Conservation (phyloP, 768 basidiomycete genomes). For the Lactifluus subvellereus region DNA sequence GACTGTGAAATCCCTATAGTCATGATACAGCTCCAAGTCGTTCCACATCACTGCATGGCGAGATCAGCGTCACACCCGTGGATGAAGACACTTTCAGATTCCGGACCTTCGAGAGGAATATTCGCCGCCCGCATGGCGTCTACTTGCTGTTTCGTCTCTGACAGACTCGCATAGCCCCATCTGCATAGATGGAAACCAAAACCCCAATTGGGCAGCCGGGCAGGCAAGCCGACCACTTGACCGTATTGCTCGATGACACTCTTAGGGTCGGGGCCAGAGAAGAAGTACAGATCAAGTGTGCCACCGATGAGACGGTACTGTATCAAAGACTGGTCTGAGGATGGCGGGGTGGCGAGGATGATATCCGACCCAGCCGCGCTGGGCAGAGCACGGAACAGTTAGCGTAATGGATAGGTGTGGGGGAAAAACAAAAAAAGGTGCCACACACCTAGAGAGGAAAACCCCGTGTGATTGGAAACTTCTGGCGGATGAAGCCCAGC, state of each 20-base stretch:
- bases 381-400: neutral
- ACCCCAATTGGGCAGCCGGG: slow-evolving; percentile 68
- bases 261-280: slow-evolving; percentile 46
- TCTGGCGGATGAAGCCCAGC: slow-evolving; percentile 47
- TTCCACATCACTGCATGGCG: slow-evolving; percentile 62
- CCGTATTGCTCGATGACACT: slow-evolving; percentile 70
- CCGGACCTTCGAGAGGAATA: slow-evolving; percentile 68
- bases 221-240: slow-evolving; percentile 57
- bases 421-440: slow-evolving; percentile 15
- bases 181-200: slow-evolving; percentile 76
- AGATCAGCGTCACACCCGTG: neutral
- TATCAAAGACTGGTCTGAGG: slow-evolving; percentile 51
- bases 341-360: slow-evolving; percentile 54
- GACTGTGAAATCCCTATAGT: slow-evolving; percentile 60
- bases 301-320: slow-evolving; percentile 74
- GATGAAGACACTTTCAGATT: neutral
- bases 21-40: slow-evolving; percentile 69
- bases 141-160: slow-evolving; percentile 51
- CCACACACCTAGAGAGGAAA: slow-evolving; percentile 55
- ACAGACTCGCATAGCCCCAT: slow-evolving; percentile 49
- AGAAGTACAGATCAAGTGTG: slow-evolving; percentile 72
- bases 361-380: slow-evolving; percentile 69
- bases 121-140: slow-evolving; percentile 56
- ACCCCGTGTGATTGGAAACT: slow-evolving; percentile 67
- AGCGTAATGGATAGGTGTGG: neutral